Conservation (phyloP, 768 basidiomycete species). For the Lactarius pseudohatsudake region DNA sequence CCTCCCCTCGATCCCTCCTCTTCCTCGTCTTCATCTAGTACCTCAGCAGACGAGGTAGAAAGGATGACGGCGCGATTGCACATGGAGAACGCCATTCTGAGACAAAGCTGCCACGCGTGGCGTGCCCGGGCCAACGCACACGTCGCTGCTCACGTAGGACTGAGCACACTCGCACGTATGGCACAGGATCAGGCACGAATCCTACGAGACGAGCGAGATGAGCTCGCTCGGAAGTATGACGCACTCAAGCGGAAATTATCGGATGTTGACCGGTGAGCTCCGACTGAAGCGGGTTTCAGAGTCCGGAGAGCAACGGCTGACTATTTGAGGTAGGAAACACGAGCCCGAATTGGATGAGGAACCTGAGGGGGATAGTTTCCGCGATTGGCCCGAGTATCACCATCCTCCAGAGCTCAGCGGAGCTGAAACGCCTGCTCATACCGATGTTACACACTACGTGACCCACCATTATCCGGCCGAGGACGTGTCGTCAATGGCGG, state of each 20-base stretch:
- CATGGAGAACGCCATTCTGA: constrained; percentile 21
- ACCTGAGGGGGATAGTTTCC: neutral
- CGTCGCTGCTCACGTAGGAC: constrained; percentile 12
- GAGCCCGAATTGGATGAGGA: neutral
- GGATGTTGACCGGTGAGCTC: constrained; percentile 24
- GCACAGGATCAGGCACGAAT: constrained; percentile 15
- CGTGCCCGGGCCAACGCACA: constrained; percentile 25
- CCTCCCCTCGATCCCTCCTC: neutral
- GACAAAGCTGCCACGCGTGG: constrained; percentile 22
- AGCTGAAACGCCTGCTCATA: neutral
- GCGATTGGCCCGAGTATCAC: neutral
- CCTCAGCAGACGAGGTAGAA: constrained; percentile 8
- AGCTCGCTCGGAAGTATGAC: constrained; percentile 22
- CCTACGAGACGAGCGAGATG: constrained; percentile 20
- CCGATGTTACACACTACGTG: neutral
- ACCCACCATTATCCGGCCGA: neutral
- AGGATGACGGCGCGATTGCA: constrained; percentile 17
- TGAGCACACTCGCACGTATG: constrained; percentile 10
- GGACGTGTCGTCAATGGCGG: neutral
- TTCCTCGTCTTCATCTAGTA: neutral
- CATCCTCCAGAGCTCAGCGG: neutral
- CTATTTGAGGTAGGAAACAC: neutral
- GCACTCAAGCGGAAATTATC: constrained; percentile 27
- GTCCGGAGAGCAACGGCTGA: neutral
- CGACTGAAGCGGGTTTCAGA: neutral